Base-by-base conservation (phyloP, 257 asterid species). In the Voacanga thouarsii region DNA sequence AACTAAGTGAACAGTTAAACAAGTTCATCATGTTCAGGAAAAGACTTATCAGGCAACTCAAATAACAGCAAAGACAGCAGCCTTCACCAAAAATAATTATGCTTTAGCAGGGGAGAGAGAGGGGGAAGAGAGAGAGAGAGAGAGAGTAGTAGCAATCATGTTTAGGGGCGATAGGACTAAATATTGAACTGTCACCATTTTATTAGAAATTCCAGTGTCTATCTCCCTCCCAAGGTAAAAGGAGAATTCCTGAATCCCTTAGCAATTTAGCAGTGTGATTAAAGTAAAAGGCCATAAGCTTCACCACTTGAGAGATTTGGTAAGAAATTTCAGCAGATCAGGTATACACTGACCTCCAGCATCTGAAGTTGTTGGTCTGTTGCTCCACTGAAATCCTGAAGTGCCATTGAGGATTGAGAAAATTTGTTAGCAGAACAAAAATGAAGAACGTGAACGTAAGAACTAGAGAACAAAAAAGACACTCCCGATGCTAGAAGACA, bases 351-450 rank as follows among this genome's bases (percentile, higher is more conserved):
- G 81, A 94, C 97, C 96, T 88, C 89, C 75, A 89, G 77, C 53
- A 75, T 79, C 85, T 87, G 92, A 71, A 84, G 77, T 77, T 85
- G 84, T 68, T 73, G 85, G 12, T 77, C 79, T 16, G 79, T 79
- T 71, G 80, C 92, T 71, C 88, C 94, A 78, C 55, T 76, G 77
- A 83, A 86, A 80, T 94, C 98, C 98, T 94, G 77, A 82, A 87
- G 56, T 63, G 79, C 24, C 78, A 81, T 77, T 75, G 75, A 74
- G 53, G 24, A 53, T 71, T 63, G 50, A 68, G 80, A 86, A 30
- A 63, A 51, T 47, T 66, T 78, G 84, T 64, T 43, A 59, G 63
- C 37, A 57, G 60, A 77, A 60, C 6, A 70, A 72, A 77, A 23
- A 72, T 28, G 49, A 9, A 75, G 45, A 57, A 47, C 66, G n/a